Evolutionary conservation across 1,284 basidiomycete genomes (phyloP).

Genomic region (Meira miltonrushii): DNA sequence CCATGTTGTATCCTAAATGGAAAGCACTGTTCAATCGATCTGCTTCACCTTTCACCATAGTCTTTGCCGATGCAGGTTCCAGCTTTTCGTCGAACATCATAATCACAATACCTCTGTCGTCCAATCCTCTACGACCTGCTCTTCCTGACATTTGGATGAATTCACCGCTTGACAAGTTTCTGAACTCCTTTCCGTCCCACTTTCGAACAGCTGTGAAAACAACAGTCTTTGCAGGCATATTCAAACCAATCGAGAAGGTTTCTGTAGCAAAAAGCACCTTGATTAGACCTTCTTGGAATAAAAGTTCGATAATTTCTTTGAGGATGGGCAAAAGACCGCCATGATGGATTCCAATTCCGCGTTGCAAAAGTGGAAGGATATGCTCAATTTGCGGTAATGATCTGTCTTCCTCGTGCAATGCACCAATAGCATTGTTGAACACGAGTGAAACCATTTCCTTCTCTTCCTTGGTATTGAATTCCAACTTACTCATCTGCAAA

Average conservation of each 20-base stretch:
- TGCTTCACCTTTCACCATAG: constrained; percentile 97
- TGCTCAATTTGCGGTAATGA: constrained; percentile 90
- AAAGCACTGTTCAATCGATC: constrained; percentile 97
- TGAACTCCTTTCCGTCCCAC: constrained; percentile 91
- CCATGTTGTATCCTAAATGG: constrained; percentile 98
- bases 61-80: constrained; percentile 84
- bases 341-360: constrained; percentile 97
- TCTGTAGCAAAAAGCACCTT: constrained; percentile 98
- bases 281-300: constrained; percentile 99
- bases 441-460: constrained; percentile 78
- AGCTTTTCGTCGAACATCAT: constrained; percentile 99
- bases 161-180: constrained; percentile 62
- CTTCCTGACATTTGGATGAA: constrained; percentile 84
- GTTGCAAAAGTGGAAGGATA: constrained; percentile 83
- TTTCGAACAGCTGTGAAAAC: constrained; percentile 94
- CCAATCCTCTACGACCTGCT: constrained; percentile 90
- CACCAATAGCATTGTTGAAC: constrained; percentile 90
- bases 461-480: constrained; percentile 92
- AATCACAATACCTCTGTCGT: constrained; percentile 98
- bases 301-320: constrained; percentile 98
- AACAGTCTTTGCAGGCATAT: constrained; percentile 99
- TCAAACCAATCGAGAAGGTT: constrained; percentile 97
- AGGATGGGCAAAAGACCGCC: constrained; percentile 93
- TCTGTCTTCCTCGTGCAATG: constrained; percentile 79
- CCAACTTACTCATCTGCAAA: constrained; percentile 84